phyloP scores from a whole-genome alignment of 1,284 basidiomycete genomes.

The Pseudomicrostroma phylloplanum region DNA sequence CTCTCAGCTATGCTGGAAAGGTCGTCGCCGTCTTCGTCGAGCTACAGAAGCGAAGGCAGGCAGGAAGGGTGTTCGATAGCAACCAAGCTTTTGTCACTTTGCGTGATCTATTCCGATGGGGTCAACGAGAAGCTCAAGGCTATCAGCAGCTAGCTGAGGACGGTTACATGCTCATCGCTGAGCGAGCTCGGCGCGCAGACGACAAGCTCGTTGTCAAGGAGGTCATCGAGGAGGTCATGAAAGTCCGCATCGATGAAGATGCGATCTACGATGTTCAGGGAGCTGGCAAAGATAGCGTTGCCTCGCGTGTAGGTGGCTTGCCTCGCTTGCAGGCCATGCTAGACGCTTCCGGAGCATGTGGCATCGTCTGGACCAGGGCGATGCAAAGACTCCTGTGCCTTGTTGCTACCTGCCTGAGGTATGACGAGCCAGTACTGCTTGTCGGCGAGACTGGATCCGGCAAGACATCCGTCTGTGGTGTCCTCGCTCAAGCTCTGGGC shows the following conservation, averaged over 20 bases:
- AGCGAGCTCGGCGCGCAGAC: constrained; percentile 74
- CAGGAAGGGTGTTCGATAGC: constrained; percentile 88
- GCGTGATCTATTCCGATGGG: constrained; percentile 96
- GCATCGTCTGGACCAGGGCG: constrained; percentile 80
- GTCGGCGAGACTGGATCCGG: constrained; percentile 97
- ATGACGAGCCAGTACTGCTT: constrained; percentile 91
- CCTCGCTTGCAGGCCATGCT: constrained; percentile 18
- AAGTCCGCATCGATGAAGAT: constrained; percentile 67
- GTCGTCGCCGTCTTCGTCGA: constrained; percentile 92
- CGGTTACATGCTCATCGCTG: constrained; percentile 95
- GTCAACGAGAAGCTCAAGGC: constrained; percentile 70
- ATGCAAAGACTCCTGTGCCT: constrained; percentile 86
- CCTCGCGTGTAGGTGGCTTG: constrained; percentile 27
- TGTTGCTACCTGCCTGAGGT: constrained; percentile 72
- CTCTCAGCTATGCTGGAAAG: constrained; percentile 66
- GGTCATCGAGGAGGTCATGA: constrained; percentile 84
- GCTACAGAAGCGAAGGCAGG: constrained; percentile 83
- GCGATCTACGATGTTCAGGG: constrained; percentile 58
- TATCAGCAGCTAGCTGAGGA: constrained; percentile 92
- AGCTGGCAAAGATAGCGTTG: constrained; percentile 19
- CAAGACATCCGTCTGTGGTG: constrained; percentile 93
- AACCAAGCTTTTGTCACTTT: constrained; percentile 95
- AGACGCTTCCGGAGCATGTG: constrained; percentile 53
- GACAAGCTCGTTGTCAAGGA: constrained; percentile 85
- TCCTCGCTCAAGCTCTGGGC: constrained; percentile 66